Evolutionary conservation across 2,329 filamentous ascomycete species (phyloP), one percentile per base, ranked within the genome.

Genomic region (Simplicillium aogashimaense): DNA sequence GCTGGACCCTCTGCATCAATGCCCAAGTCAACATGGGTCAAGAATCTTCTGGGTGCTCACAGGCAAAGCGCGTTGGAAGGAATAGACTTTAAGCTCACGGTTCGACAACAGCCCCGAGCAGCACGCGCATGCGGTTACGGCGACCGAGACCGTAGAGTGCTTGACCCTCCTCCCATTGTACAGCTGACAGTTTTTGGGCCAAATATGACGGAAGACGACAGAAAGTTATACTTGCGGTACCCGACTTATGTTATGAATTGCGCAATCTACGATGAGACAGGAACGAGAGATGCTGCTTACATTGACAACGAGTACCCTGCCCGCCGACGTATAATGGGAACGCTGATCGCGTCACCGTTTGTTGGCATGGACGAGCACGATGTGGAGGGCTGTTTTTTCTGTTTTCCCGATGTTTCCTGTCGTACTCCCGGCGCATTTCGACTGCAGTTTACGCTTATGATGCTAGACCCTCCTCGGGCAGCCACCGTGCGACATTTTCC

Each of bases 51-150:
- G 11, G 53, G 48, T 1, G 29, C 45, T 7, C 44, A 41, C 29
- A 46, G 50, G 33, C 43, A 42, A 3, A 38, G 44, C 4, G 44
- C 41, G 7, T 13, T 58, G 34, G 40, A 40, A 11, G 47, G 47
- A 36, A 50, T 55, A n/a, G 36, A 37, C 9, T 64, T 63, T 42
- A 47, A 43, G 5, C 50, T 64, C 4, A 50, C 35, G 13, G 76
- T 90, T 45, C 79, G 86, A 37, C 86, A 92, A 57, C 85, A 90
- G 53, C 86, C 86, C 8, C 69, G 78, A 14, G 84, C 84, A 1
- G 86, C 86, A 39, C 72, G 86, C 49, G 85, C 84, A 33, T 92
- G 86, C 52, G 86, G 86, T 1, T 90, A 88, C 56, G 86, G 86
- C 44, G 86, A 90, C 59, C 72, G 85, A 47, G 86, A 92, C 54